Evolutionary conservation across 129 eudicot species (phyloP).

Genomic region (Chrysanthemum makinoi): DNA sequence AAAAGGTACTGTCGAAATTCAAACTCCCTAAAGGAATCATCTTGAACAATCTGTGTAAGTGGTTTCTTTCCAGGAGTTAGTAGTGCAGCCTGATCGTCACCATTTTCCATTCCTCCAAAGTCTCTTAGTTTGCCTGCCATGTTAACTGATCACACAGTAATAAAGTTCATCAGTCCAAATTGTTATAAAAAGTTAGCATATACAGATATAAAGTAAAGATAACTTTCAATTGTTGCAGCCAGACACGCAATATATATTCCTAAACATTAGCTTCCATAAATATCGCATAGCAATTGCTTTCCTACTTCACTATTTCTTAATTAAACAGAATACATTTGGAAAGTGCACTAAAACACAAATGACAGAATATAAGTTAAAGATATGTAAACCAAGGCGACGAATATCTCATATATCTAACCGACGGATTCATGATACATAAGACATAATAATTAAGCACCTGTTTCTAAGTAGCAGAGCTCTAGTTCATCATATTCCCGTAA

Average conservation of each 20-base stretch:
- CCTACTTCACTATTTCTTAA: too few species aligned
- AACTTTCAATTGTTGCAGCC: neutral
- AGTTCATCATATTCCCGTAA: conserved; percentile 98
- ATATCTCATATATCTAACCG: too few species aligned
- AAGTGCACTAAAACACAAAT: too few species aligned
- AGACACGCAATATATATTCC: too few species aligned
- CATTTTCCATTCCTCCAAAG: conserved; percentile 88
- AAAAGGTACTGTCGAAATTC: conserved; percentile 97
- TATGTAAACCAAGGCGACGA: too few species aligned
- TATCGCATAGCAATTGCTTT: too few species aligned
- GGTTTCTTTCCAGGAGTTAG: conserved; percentile 69
- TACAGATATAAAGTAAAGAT: neutral
- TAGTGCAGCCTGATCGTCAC: conserved; percentile 92
- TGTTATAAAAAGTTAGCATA: conserved; percentile 4
- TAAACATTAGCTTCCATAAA: too few species aligned
- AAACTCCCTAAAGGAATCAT: conserved; percentile 94
- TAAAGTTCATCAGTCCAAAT: neutral
- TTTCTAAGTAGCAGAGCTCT: conserved; percentile 96
- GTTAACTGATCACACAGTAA: conserved; percentile 42
- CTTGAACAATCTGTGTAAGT: conserved; percentile 84
- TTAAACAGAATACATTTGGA: too few species aligned
- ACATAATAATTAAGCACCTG: conserved; percentile 54
- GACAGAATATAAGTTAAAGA: too few species aligned
- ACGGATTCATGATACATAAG: too few species aligned
- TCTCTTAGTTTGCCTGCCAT: conserved; percentile 75